Conservation (phyloP, 2,329 filamentous ascomycete species). For the Monosporascus sp. region DNA sequence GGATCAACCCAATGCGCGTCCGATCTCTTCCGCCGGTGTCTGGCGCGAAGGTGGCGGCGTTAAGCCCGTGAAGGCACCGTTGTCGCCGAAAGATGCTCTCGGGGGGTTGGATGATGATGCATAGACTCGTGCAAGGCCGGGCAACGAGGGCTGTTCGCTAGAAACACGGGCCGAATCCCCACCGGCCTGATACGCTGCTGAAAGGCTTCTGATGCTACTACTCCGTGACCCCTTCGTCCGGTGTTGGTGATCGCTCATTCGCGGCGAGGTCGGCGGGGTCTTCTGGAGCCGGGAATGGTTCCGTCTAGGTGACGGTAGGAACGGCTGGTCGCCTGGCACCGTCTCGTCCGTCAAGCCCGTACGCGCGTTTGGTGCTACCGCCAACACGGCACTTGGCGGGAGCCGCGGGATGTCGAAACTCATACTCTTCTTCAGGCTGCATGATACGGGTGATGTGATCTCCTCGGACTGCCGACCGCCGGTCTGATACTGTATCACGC, state of each 20-base stretch:
- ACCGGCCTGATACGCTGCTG: conserved; percentile 35
- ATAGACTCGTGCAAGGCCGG: conserved; percentile 36
- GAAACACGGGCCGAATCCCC: conserved; percentile 32
- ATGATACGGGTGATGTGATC: conserved; percentile 26
- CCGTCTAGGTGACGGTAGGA: conserved; percentile 47
- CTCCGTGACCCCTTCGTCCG: conserved; percentile 43
- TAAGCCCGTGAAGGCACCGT: conserved; percentile 39
- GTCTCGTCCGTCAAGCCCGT: conserved; percentile 58
- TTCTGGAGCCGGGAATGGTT: conserved; percentile 52
- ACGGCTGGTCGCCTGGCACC: conserved; percentile 56
- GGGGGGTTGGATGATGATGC: conserved; percentile 40
- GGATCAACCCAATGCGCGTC: conserved; percentile 49
- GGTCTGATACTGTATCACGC: conserved; percentile 50
- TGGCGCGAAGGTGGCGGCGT: conserved; percentile 45
- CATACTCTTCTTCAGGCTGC: conserved; percentile 31
- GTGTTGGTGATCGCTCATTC: conserved; percentile 23
- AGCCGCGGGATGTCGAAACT: conserved; percentile 39
- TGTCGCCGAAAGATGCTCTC: conserved; percentile 40
- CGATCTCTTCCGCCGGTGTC: conserved; percentile 41
- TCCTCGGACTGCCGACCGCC: conserved; percentile 27
- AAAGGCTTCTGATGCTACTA: conserved; percentile 38
- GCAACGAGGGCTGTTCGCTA: conserved; percentile 19
- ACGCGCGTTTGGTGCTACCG: conserved; percentile 58
- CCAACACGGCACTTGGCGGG: conserved; percentile 47
- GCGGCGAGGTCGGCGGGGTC: conserved; percentile 29